Evolutionary conservation across 805 yeast genomes (phyloP).

Genomic region (Grigorovia transvaalensis): DNA sequence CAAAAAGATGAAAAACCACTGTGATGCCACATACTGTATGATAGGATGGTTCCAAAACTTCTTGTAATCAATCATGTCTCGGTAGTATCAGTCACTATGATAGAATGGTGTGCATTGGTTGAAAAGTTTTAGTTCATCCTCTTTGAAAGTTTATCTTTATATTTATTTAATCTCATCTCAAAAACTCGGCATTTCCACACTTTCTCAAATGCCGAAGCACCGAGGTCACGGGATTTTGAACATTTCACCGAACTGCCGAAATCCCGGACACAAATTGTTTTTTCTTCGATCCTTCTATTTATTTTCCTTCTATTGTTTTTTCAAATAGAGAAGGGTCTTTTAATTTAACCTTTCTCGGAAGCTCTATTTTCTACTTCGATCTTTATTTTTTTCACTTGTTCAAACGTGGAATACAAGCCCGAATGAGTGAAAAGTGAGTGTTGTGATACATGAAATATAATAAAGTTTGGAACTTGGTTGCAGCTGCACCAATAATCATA

Average conservation of each 20-base stretch:
- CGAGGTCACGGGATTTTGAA: no score
- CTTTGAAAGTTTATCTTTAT: no score
- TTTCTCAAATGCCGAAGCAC: no score
- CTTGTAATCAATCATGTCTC: neutral
- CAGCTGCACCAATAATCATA: neutral
- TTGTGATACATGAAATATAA: neutral
- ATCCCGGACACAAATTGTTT: neutral
- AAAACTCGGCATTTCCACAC: neutral
- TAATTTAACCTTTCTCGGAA: no score
- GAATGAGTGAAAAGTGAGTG: neutral
- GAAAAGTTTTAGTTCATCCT: no score
- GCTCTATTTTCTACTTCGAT: no score
- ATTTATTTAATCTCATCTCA: neutral
- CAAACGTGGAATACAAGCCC: neutral
- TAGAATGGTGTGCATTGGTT: no score
- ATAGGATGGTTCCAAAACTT: slow-evolving; percentile 16
- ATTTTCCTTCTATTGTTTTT: neutral
- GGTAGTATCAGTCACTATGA: no score
- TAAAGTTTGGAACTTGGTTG: neutral
- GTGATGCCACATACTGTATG: slow-evolving; percentile 24
- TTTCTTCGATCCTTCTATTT: neutral
- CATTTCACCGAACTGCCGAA: neutral
- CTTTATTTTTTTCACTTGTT: no score
- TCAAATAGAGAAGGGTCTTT: no score
- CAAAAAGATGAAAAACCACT: slow-evolving; percentile 69